These are phyloP conservation scores for Scleromitrula shiraiana DNA, from an alignment of 2,329 filamentous ascomycete genomes.

Conservation along the genomic window DNA sequence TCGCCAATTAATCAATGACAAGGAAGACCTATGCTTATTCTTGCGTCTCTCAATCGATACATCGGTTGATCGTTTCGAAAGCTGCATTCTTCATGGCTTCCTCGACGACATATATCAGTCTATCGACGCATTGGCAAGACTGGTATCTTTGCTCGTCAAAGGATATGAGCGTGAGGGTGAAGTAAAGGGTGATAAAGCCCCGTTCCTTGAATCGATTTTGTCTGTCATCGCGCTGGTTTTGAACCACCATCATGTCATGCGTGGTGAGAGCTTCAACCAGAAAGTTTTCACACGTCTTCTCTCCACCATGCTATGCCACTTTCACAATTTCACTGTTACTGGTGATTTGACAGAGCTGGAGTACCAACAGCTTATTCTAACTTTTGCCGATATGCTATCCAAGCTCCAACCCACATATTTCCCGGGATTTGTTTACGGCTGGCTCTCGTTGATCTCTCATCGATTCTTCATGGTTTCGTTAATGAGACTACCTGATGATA, in stretches of 20 bases:
- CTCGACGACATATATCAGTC: slow-evolving; percentile 49
- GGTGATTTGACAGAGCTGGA: slow-evolving; percentile 53
- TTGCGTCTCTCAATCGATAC: slow-evolving; percentile 73
- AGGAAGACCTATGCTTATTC: slow-evolving; percentile 73
- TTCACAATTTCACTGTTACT: slow-evolving; percentile 49
- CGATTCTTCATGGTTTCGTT: slow-evolving; percentile 75
- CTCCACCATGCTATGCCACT: slow-evolving; percentile 72
- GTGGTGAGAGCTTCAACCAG: slow-evolving; percentile 75
- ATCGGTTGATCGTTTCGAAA: slow-evolving; percentile 71
- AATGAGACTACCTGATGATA: slow-evolving; percentile 57
- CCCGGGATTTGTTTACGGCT: slow-evolving; percentile 77
- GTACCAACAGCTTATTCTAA: slow-evolving; percentile 60
- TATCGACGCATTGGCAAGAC: slow-evolving; percentile 74
- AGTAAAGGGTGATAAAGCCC: slow-evolving; percentile 53
- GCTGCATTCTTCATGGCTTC: slow-evolving; percentile 52
- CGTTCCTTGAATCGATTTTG: slow-evolving; percentile 70
- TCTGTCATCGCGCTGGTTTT: slow-evolving; percentile 73
- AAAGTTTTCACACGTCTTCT: slow-evolving; percentile 88
- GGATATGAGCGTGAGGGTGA: slow-evolving; percentile 55
- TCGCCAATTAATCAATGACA: slow-evolving; percentile 61
- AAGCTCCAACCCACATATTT: slow-evolving; percentile 69
- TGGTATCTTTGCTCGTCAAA: slow-evolving; percentile 68
- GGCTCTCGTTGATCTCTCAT: slow-evolving; percentile 77
- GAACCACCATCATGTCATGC: slow-evolving; percentile 75
- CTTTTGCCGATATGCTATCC: slow-evolving; percentile 62